phyloP scores from a whole-genome alignment of 2,329 filamentous ascomycete species.

The Arachnopeziza araneosa region DNA sequence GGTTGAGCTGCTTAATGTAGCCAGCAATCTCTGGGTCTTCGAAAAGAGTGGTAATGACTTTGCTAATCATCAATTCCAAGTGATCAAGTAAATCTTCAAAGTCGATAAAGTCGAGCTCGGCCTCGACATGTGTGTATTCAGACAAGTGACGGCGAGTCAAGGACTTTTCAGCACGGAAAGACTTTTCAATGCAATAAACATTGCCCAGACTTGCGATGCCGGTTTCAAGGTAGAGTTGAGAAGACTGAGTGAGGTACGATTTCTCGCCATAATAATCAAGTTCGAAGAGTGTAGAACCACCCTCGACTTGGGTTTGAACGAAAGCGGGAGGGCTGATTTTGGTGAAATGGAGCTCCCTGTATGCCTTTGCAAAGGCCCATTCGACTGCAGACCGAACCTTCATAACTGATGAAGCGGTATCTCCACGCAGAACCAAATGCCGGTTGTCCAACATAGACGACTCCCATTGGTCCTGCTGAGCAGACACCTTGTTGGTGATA shows the following conservation, averaged over 20 bases:
- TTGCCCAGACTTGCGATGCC: conserved; percentile 85
- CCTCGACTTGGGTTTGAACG: conserved; percentile 81
- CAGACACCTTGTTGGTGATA: conserved; percentile 66
- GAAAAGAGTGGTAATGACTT: conserved; percentile 66
- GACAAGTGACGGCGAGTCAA: conserved; percentile 89
- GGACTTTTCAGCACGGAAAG: conserved; percentile 96
- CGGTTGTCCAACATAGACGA: conserved; percentile 53
- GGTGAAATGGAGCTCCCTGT: conserved; percentile 56
- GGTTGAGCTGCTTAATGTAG: conserved; percentile 83
- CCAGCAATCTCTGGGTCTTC: conserved; percentile 66
- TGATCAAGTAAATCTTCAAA: conserved; percentile 86
- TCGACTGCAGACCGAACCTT: conserved; percentile 65
- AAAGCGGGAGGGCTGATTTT: conserved; percentile 71
- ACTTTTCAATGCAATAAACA: conserved; percentile 97
- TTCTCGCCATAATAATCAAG: conserved; percentile 65
- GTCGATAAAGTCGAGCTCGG: conserved; percentile 90
- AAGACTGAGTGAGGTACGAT: conserved; percentile 93
- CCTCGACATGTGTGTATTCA: conserved; percentile 96
- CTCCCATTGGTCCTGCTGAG: conserved; percentile 56
- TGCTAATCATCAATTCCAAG: conserved; percentile 65
- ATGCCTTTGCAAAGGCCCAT: conserved; percentile 61
- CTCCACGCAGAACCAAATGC: conserved; percentile 65
- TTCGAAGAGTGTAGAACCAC: conserved; percentile 56
- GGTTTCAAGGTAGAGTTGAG: conserved; percentile 96
- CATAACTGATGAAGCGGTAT: conserved; percentile 62